Evolutionary conservation across 345 rosid species (phyloP).

Genomic region (Ricinus communis): DNA sequence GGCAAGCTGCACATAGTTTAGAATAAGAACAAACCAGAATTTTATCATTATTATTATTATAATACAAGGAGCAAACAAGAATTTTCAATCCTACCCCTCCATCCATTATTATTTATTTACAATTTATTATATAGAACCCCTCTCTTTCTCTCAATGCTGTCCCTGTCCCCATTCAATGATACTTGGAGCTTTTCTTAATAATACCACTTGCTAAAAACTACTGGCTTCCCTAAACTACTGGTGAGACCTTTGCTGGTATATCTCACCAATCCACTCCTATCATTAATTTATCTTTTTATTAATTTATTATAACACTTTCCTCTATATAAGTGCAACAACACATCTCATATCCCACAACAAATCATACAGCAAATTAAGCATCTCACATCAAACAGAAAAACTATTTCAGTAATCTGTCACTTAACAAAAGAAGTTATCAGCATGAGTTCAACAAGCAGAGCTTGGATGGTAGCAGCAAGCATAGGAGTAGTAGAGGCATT

Average conservation of each 20-base stretch:
- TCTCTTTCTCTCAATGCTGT: not conserved
- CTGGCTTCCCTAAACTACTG: not conserved
- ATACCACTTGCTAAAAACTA: conserved; percentile 1
- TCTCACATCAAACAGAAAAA: not conserved
- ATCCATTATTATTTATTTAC: not conserved
- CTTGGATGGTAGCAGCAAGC: conserved; percentile 39
- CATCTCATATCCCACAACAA: not conserved
- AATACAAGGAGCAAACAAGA: not conserved
- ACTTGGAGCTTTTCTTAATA: conserved; percentile 1
- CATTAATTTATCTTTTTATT: not conserved
- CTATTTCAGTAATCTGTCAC: not conserved
- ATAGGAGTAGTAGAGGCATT: conserved; percentile 39
- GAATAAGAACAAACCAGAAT: not conserved
- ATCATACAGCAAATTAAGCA: not conserved
- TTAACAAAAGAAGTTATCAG: not conserved
- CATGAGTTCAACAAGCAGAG: conserved; percentile 37
- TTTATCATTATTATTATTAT: too few species aligned
- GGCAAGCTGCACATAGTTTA: not conserved
- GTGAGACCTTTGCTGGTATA: not conserved
- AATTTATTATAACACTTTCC: not conserved
- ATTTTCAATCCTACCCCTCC: not conserved
- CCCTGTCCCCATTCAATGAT: not conserved
- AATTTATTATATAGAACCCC: too few species aligned
- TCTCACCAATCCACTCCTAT: too few species aligned
- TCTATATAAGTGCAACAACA: not conserved